Conservation (phyloP, 192 early-diverging fungal genomes). For the Mortierella antarctica region DNA sequence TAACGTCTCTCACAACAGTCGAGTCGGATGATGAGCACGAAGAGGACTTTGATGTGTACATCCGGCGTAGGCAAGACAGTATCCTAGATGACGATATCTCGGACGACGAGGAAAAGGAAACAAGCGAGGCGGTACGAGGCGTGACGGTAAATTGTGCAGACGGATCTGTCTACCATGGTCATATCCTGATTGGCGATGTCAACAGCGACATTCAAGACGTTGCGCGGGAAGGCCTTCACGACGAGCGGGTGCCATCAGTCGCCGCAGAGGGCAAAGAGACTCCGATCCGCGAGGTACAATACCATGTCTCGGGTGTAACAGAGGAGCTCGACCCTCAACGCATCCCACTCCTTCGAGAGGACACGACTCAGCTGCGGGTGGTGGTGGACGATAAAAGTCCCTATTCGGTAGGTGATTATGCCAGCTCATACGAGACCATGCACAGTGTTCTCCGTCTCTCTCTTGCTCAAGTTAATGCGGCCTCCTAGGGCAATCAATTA, state of each 20-base stretch:
- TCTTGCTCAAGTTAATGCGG: neutral
- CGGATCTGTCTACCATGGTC: slow-evolving; percentile 27
- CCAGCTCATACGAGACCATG: neutral
- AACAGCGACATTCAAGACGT: slow-evolving; percentile 6
- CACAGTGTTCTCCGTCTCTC: neutral
- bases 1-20: slow-evolving; percentile 11
- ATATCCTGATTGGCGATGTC: slow-evolving; percentile 31
- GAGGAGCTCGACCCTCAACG: slow-evolving; percentile 44
- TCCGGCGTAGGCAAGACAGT: slow-evolving; percentile 10
- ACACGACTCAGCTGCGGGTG: slow-evolving; percentile 36
- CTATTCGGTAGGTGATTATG: slow-evolving; percentile 23
- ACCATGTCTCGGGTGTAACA: slow-evolving; percentile 40
- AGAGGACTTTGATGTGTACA: neutral
- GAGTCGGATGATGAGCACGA: neutral
- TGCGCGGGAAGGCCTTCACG: slow-evolving; percentile 6
- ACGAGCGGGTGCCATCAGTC: neutral
- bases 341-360: slow-evolving; percentile 36
- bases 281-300: slow-evolving; percentile 20
- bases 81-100: slow-evolving; percentile 15
- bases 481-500: neutral
- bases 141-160: slow-evolving; percentile 38
- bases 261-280: neutral
- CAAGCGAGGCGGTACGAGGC: slow-evolving; percentile 4
- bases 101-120: slow-evolving; percentile 11
- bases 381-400: slow-evolving; percentile 28